These are phyloP conservation scores for Kazachstania psychrophila DNA, from an alignment of 805 yeast genomes.

Conservation along the genomic window DNA sequence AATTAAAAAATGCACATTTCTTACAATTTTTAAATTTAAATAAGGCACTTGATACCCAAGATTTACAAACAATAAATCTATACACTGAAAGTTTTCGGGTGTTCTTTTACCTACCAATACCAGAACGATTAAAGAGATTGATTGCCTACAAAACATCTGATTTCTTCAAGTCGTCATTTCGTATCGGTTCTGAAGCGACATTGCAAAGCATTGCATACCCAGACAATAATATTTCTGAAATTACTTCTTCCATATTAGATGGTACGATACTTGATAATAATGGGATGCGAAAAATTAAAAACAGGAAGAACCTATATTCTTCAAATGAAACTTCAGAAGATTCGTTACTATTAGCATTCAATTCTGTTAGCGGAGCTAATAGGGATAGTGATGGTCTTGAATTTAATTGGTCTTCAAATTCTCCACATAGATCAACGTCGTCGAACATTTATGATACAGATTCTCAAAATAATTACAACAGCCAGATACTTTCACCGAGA, in stretches of 20 bases:
- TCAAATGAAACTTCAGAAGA: slow-evolving; percentile 8
- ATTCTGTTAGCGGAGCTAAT: not conserved
- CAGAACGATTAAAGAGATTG: slow-evolving; percentile 18
- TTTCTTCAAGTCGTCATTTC: slow-evolving; percentile 26
- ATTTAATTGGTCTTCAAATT: slow-evolving; percentile 4
- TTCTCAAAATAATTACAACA: not conserved
- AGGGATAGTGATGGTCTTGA: slow-evolving; percentile 1
- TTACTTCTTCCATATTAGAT: slow-evolving; percentile 21
- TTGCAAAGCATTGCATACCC: slow-evolving; percentile 17
- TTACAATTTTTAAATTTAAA: slow-evolving; percentile 20
- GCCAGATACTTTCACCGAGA: slow-evolving; percentile 6
- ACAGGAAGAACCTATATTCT: slow-evolving; percentile 5
- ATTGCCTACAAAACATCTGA: slow-evolving; percentile 24
- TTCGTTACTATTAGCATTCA: slow-evolving; percentile 1
- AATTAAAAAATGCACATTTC: slow-evolving; percentile 27
- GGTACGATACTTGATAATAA: slow-evolving; percentile 17
- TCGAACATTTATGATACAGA: not conserved
- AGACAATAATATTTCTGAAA: slow-evolving; percentile 19
- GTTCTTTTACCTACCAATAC: slow-evolving; percentile 26
- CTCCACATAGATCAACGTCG: slow-evolving; percentile 9
- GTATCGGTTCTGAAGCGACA: slow-evolving; percentile 21
- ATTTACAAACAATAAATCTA: slow-evolving; percentile 23
- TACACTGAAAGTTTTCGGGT: slow-evolving; percentile 32
- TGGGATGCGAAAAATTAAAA: slow-evolving; percentile 11
- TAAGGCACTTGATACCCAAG: slow-evolving; percentile 8